These are phyloP conservation scores for Colletotrichum sp. DNA, from an alignment of 2,329 filamentous ascomycete species.

Conservation along the genomic window DNA sequence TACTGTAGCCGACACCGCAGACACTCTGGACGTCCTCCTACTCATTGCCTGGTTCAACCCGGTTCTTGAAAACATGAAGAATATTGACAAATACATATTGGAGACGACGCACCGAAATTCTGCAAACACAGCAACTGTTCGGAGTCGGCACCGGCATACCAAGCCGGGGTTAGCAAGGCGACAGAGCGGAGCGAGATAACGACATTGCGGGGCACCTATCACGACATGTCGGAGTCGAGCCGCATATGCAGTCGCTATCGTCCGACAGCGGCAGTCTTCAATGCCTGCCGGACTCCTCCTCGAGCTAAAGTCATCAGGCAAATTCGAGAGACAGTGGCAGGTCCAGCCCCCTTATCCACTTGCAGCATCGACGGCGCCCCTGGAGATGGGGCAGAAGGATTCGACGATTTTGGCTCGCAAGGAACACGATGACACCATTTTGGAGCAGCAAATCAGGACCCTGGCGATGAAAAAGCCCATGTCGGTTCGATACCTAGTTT, in stretches of 20 bases:
- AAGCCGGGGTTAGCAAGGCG: background rate
- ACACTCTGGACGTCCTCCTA: background rate
- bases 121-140: background rate
- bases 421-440: background rate
- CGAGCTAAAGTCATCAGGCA: background rate
- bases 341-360: background rate
- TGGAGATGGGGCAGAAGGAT: background rate
- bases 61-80: background rate
- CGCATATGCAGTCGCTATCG: background rate
- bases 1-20: background rate
- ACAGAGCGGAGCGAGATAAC: constrained; percentile 14
- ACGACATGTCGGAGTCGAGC: background rate
- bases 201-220: constrained; percentile 10
- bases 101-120: background rate
- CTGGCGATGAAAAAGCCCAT: background rate
- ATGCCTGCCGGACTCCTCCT: background rate
- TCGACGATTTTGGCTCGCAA: background rate
- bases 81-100: accelerated
- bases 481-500: background rate
- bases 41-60: background rate
- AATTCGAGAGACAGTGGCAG: background rate
- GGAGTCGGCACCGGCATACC: background rate
- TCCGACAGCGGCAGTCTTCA: background rate
- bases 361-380: background rate
- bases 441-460: background rate